A percentile compares a stretch with the other conserved stretches of the same genome.
These are phyloP conservation scores for Sporobolomyces phaffii DNA, from an alignment of 768 basidiomycete species.

Conservation along the genomic window DNA sequence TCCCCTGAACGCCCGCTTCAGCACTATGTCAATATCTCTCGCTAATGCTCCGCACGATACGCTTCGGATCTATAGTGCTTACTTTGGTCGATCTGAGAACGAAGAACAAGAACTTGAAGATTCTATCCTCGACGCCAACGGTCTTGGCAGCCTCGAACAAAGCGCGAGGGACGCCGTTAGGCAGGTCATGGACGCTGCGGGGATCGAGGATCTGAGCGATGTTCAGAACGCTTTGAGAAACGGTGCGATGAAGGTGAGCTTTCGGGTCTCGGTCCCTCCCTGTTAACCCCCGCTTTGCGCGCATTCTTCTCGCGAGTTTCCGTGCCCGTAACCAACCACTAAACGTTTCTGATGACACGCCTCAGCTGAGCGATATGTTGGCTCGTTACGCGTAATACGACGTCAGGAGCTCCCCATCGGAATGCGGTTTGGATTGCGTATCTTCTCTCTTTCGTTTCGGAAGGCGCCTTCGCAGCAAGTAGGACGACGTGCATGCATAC, in stretches of 20 bases:
- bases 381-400: constrained; percentile 23
- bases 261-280: too few species aligned
- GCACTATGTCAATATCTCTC: too few species aligned
- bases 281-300: too few species aligned
- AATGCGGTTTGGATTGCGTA: too few species aligned
- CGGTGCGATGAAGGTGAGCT: constrained; percentile 72
- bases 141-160: constrained; percentile 56
- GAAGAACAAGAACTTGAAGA: constrained; percentile 48
- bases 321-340: too few species aligned
- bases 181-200: constrained; percentile 54
- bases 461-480: too few species aligned
- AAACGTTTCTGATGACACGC: too few species aligned
- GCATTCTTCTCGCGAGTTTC: too few species aligned
- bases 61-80: constrained; percentile 44
- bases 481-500: too few species aligned
- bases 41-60: neutral
- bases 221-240: constrained; percentile 75
- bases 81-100: constrained; percentile 75
- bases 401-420: too few species aligned
- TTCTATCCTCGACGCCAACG: constrained; percentile 52
- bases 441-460: too few species aligned
- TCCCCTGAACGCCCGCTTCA: neutral
- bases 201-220: constrained; percentile 52
- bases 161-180: constrained; percentile 71
- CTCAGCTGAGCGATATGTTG: constrained; percentile 32